Conservation (phyloP, 2,329 filamentous ascomycete species). For the Fusarium redolens region DNA sequence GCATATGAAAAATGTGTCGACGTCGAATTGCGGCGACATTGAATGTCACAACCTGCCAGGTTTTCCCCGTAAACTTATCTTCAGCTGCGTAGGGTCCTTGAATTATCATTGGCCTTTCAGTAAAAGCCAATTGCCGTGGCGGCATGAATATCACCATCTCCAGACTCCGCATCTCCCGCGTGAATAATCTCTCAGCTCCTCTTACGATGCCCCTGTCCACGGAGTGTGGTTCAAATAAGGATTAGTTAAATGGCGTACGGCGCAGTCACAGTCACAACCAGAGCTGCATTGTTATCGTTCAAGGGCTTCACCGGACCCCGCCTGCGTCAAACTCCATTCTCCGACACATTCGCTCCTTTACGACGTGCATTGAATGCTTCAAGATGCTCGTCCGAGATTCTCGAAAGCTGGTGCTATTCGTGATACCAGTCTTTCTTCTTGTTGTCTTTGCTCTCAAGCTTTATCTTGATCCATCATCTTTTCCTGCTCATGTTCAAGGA, state of each 20-base stretch:
- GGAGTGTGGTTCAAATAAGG: constrained; percentile 19
- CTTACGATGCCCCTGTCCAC: background rate
- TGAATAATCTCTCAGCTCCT: constrained; percentile 13
- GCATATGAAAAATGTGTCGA: constrained; percentile 42
- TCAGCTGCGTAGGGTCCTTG: background rate
- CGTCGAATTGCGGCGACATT: constrained; percentile 20
- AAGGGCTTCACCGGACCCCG: background rate
- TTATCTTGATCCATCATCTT: constrained; percentile 20
- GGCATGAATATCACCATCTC: background rate
- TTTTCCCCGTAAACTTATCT: background rate
- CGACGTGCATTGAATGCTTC: background rate
- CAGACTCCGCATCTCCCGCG: background rate
- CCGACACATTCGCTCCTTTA: background rate
- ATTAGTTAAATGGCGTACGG: constrained; percentile 5
- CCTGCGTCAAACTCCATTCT: background rate
- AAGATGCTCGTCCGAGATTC: constrained; percentile 50
- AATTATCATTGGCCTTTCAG: background rate
- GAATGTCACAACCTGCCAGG: constrained; percentile 11
- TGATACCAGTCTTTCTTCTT: constrained; percentile 47
- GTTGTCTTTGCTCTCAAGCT: constrained; percentile 44
- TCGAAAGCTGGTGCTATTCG: constrained; percentile 47
- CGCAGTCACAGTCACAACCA: background rate
- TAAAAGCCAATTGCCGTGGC: background rate
- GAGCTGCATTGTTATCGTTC: background rate
- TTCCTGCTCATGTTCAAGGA: constrained; percentile 1